phyloP scores from a whole-genome alignment of 208 protist genomes.

The Acanthamoeba lenticulata region DNA sequence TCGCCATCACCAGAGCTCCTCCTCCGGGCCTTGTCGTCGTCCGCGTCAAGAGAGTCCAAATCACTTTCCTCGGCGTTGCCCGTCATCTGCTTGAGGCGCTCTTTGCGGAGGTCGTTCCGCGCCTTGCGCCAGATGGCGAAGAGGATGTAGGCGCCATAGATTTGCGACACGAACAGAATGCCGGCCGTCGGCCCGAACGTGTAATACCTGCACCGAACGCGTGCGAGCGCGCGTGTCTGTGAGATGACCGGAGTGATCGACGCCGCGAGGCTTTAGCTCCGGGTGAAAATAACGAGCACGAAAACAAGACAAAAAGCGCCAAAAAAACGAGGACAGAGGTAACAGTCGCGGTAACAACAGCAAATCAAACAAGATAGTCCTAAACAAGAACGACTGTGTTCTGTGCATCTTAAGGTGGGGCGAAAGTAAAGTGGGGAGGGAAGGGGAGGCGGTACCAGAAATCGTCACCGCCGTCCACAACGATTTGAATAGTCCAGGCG shows the following conservation, averaged over 20 bases:
- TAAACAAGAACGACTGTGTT: too few relatives aligned
- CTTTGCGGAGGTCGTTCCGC: not conserved
- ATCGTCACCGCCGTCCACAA: not conserved
- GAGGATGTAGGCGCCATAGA: slow-evolving; percentile 32
- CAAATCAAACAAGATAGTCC: not conserved
- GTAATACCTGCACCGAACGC: not conserved
- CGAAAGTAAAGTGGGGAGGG: not conserved
- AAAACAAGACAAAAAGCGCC: not conserved
- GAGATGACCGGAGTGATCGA: not conserved
- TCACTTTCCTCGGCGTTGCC: not conserved
- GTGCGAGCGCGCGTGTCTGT: not conserved
- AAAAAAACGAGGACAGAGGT: not conserved
- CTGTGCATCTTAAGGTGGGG: too few relatives aligned
- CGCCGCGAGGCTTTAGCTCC: not conserved
- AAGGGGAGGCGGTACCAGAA: not conserved
- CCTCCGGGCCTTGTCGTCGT: not conserved
- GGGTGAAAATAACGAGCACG: not conserved
- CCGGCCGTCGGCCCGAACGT: not conserved
- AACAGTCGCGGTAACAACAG: not conserved
- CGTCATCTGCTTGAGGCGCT: not conserved
- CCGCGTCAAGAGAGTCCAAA: not conserved
- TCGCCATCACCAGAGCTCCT: not conserved
- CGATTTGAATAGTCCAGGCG: slow-evolving; percentile 39
- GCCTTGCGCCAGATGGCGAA: slow-evolving; percentile 13
- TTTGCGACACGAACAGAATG: slow-evolving; percentile 9